Percentiles rank a stretch among this genome's conserved stretches.
Evolutionary conservation across 1,284 basidiomycete genomes (phyloP).

Genomic region (Cutaneotrichosporon cutaneum): DNA sequence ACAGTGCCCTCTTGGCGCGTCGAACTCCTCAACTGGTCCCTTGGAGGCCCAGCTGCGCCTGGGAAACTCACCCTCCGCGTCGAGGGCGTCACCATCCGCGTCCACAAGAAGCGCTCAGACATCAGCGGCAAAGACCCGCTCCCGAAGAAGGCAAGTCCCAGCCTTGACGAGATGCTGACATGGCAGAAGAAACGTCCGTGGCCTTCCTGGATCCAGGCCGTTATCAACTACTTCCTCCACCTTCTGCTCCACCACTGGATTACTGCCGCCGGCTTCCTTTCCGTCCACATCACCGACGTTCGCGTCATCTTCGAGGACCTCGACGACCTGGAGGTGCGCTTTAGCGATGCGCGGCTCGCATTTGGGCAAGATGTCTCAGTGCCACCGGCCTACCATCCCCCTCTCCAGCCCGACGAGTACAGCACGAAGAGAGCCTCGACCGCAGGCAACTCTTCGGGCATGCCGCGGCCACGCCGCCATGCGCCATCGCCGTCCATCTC

Average conservation of each 20-base stretch:
- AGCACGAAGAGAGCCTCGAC: not conserved
- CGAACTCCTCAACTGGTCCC: constrained; percentile 38
- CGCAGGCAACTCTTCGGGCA: not conserved
- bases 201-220: constrained; percentile 7
- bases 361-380: constrained; percentile 13
- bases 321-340: constrained; percentile 33
- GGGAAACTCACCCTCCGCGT: constrained; percentile 39
- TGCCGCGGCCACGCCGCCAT: constrained; percentile 32
- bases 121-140: not conserved
- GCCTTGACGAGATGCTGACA: not conserved
- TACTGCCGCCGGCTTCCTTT: constrained; percentile 36
- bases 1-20: constrained; percentile 35
- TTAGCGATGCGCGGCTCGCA: constrained; percentile 30
- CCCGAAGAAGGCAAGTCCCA: constrained; percentile 13
- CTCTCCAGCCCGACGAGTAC: constrained; percentile 10
- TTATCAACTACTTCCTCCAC: constrained; percentile 24
- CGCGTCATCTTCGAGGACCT: constrained; percentile 44
- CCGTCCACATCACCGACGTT: constrained; percentile 37
- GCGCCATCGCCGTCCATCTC: constrained; percentile 10
- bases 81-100: constrained; percentile 37
- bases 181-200: constrained; percentile 14
- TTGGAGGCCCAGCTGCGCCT: constrained; percentile 32
- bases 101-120: constrained; percentile 16
- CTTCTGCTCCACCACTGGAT: constrained; percentile 43
- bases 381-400: not conserved